Evolutionary conservation across 495 filamentous ascomycete species (phyloP).

Genomic region (Tuber umbilicatum): DNA sequence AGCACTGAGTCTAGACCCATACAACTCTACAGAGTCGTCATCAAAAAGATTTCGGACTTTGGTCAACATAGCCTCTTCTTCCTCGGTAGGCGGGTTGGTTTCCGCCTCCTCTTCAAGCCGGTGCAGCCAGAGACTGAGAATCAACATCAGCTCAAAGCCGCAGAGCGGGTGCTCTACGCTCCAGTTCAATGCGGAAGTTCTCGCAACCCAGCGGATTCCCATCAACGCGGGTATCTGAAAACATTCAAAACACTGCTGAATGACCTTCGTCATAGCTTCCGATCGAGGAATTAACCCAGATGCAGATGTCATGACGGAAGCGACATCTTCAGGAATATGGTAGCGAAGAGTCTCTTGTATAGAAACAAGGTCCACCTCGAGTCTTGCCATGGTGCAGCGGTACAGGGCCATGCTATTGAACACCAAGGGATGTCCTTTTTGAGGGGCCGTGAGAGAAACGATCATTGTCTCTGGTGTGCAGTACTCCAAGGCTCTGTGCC

Average conservation of each 20-base stretch:
- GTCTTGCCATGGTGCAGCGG: constrained; percentile 83
- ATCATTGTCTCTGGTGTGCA: constrained; percentile 89
- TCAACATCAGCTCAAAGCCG: constrained; percentile 96
- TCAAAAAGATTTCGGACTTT: constrained; percentile 90
- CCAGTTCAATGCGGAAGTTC: constrained; percentile 96
- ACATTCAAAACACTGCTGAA: constrained; percentile 95
- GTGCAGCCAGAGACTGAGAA: constrained; percentile 96
- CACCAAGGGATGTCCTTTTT: constrained; percentile 95
- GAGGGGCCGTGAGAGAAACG: constrained; percentile 85
- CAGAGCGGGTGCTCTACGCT: constrained; percentile 97
- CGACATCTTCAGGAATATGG: constrained; percentile 94
- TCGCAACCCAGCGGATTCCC: constrained; percentile 95
- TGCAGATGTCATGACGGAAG: constrained; percentile 89
- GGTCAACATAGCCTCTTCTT: constrained; percentile 90
- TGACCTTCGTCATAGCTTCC: constrained; percentile 96
- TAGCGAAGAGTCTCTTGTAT: constrained; percentile 96
- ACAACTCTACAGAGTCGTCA: constrained; percentile 71
- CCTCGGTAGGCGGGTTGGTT: constrained; percentile 63
- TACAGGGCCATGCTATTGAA: constrained; percentile 99
- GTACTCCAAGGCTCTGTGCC: constrained; percentile 90
- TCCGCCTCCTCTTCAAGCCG: constrained; percentile 98
- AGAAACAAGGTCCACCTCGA: constrained; percentile 89
- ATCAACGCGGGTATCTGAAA: constrained; percentile 92
- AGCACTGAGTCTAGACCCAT: constrained; percentile 75
- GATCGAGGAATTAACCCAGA: constrained; percentile 89